A percentile compares a stretch with the other conserved stretches of the same genome.
Conservation (phyloP, 331 rosid species). For the Malus hybrid region DNA sequence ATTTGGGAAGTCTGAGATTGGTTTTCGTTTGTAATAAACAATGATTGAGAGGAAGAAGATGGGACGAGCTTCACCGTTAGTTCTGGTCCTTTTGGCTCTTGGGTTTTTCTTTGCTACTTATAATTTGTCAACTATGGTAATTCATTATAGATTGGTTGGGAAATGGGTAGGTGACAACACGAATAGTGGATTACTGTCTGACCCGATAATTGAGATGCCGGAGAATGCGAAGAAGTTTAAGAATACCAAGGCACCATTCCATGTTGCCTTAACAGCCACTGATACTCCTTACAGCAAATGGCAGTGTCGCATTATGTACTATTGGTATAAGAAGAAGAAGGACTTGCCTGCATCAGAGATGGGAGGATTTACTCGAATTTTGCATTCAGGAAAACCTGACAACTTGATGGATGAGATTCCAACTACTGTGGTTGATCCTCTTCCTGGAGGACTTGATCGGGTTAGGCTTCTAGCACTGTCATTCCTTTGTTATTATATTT, state of each 20-base stretch:
- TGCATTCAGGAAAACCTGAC: slow-evolving; percentile 79
- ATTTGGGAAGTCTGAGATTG: slow-evolving; percentile 21
- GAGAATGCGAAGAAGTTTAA: slow-evolving; percentile 34
- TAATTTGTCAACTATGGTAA: slow-evolving; percentile 57
- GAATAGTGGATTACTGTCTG: slow-evolving; percentile 24
- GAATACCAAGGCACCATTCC: slow-evolving; percentile 55
- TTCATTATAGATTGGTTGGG: slow-evolving; percentile 48
- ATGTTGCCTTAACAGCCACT: slow-evolving; percentile 85
- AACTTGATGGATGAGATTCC: slow-evolving; percentile 97
- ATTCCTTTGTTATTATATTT: neutral
- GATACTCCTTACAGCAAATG: slow-evolving; percentile 85
- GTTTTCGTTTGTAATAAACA: slow-evolving; percentile 25
- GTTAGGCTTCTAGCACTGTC: slow-evolving; percentile 38
- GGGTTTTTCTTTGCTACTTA: slow-evolving; percentile 74
- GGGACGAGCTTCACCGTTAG: slow-evolving; percentile 58
- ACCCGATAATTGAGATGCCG: slow-evolving; percentile 80
- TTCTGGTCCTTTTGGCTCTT: slow-evolving; percentile 55
- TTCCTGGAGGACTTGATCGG: slow-evolving; percentile 79
- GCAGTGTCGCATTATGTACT: slow-evolving; percentile 94
- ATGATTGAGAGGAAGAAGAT: slow-evolving; percentile 48
- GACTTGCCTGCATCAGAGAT: slow-evolving; percentile 73
- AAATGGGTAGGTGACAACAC: slow-evolving; percentile 17
- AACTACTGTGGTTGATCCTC: slow-evolving; percentile 86
- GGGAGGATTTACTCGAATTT: slow-evolving; percentile 92
- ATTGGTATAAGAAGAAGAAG: slow-evolving; percentile 71